Percentiles rank a stretch among this genome's conserved stretches.
phyloP scores from a whole-genome alignment of 139 green algal genomes.

The Haematococcus lacustris region DNA sequence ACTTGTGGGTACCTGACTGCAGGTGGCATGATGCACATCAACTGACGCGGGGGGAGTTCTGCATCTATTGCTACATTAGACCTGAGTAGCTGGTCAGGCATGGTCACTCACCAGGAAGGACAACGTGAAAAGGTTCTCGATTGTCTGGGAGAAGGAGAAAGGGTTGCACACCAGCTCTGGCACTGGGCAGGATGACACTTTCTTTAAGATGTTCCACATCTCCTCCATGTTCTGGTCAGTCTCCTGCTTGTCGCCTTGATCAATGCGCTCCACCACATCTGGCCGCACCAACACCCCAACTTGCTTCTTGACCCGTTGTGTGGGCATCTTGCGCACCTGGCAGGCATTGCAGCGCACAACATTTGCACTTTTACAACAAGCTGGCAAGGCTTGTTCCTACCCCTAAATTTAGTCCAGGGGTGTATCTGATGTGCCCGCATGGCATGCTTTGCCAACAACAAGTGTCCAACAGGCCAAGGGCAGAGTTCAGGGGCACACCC shows the following conservation, averaged over 20 bases:
- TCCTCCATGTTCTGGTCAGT: conserved; percentile 71
- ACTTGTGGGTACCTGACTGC: too few species aligned
- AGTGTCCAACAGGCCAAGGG: too few species aligned
- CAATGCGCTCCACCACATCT: not conserved
- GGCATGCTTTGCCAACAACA: too few species aligned
- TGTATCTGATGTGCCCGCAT: too few species aligned
- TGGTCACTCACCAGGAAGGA: conserved; percentile 82
- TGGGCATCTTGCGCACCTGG: not conserved
- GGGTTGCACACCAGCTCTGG: conserved; percentile 51
- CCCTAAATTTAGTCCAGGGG: too few species aligned
- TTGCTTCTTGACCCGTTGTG: not conserved
- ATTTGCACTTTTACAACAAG: too few species aligned
- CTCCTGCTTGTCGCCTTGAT: conserved; percentile 33
- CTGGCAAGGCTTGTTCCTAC: too few species aligned
- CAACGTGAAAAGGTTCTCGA: conserved; percentile 83
- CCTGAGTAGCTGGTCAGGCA: too few species aligned
- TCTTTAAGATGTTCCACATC: conserved; percentile 54
- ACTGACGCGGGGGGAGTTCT: too few species aligned
- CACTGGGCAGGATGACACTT: conserved; percentile 2
- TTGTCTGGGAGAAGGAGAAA: conserved; percentile 67
- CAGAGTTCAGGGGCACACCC: not conserved
- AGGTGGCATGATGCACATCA: too few species aligned
- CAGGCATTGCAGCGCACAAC: too few species aligned
- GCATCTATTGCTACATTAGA: too few species aligned
- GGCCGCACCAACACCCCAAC: not conserved